Base-by-base conservation (phyloP, 2,329 filamentous ascomycete species). In the Fonsecaea nubica region DNA sequence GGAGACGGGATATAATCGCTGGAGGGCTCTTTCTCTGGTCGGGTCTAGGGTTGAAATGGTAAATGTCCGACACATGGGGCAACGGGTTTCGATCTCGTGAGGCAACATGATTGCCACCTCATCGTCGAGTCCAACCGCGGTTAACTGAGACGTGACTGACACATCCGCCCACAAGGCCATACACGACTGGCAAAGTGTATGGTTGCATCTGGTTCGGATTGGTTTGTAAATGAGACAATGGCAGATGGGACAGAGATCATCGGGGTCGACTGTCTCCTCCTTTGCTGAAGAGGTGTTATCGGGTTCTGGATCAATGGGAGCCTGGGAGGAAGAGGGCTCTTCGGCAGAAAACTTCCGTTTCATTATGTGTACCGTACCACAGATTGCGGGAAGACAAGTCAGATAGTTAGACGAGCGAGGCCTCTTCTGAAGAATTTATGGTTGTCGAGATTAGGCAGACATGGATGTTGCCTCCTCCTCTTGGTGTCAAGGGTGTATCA, bases 131-230 rank as follows among this genome's bases (percentile, higher is more conserved):
- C 68, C 69, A 8, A 72, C 63, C 5, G 58, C 64, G 6, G 66
- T 66, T 64, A 69, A 64, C 54, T 71, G 66, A 5, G 65, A 64
- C 12, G 67, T 67, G 12, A 72, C 65, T n/a, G 68, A 72, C 5
- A 72, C 66, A 58, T 72, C 69, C n/a, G 66, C 64, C 71, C 71
- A 72, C 18, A 68, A 61, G 18, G 69, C 64, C 65, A 72, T 71
- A 40, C 71, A 72, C 3, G 63, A 36, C 61, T 71, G 69, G 52
- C 69, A 72, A 13, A 70, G 63, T 6, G 64, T 69, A 50, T 72
- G 69, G 45, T 64, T 67, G 55, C 71, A 72, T 48, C 55, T 58
- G 18, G 71, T 72, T 25, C 56, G 63, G 25, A 72, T 69, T 1
- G 71, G 71, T n/a, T 59, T 62, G 48, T 69, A 67, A 35, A 72